Conservation (phyloP, 1,139 yeast genomes). For the Hanseniaspora sp. region DNA sequence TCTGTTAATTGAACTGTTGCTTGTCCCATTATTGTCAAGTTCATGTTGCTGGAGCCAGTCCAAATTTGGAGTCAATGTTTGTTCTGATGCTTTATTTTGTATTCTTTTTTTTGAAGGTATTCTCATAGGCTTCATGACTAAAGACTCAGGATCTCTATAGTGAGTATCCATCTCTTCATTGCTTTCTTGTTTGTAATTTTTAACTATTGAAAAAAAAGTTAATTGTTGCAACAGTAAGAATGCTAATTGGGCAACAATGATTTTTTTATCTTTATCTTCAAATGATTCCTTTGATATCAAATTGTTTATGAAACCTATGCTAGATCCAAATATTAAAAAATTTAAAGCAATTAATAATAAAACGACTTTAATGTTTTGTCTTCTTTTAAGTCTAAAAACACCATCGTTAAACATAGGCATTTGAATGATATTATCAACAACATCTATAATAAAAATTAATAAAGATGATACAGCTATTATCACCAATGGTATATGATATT, state of each 20-base stretch:
- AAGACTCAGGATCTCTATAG: not conserved
- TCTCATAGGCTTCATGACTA: constrained; percentile 13
- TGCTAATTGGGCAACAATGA: constrained; percentile 5
- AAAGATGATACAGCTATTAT: constrained; percentile 1
- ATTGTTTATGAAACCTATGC: constrained; percentile 2
- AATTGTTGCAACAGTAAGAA: constrained; percentile 10
- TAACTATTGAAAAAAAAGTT: constrained; percentile 10
- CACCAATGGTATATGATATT: not conserved
- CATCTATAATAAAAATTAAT: not conserved
- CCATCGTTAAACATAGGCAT: not conserved
- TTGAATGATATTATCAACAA: not conserved
- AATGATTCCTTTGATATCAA: not conserved
- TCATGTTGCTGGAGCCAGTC: constrained; percentile 18
- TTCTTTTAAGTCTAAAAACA: not conserved
- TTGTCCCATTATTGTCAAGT: not conserved
- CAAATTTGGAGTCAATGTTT: constrained; percentile 28
- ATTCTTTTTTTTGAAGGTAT: not conserved
- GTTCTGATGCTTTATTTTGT: constrained; percentile 27
- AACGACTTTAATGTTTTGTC: not conserved
- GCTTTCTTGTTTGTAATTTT: not conserved
- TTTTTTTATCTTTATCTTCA: not conserved
- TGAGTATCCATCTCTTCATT: not conserved
- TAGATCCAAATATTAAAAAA: constrained; percentile 1
- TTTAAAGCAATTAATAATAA: not conserved
- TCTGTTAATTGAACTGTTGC: not conserved